A percentile compares a stretch with the other conserved stretches of the same genome.
Conservation (phyloP, 108 stramenopile genomes). For the Skeletonema potamos region DNA sequence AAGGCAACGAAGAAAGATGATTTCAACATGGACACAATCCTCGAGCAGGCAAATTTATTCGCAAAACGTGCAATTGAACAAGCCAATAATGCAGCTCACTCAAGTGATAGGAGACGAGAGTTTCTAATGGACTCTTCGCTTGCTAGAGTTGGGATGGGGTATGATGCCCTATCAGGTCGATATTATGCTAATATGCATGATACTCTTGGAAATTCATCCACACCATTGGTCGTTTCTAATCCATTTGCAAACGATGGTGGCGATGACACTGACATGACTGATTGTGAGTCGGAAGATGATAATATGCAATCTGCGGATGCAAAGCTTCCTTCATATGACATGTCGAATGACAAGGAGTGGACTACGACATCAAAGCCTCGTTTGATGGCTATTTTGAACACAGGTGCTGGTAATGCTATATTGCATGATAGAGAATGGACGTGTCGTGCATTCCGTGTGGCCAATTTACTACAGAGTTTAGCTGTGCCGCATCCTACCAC, state of each 20-base stretch:
- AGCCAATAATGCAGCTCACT: slow-evolving; percentile 50
- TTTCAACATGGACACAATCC: slow-evolving; percentile 64
- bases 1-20: slow-evolving; percentile 14
- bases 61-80: slow-evolving; percentile 57
- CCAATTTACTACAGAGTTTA: slow-evolving; percentile 59
- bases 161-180: background rate
- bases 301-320: slow-evolving; percentile 11
- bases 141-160: slow-evolving; percentile 7
- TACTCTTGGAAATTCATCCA: background rate
- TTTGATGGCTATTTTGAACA: slow-evolving; percentile 58
- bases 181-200: background rate
- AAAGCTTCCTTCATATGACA: background rate
- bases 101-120: slow-evolving; percentile 50
- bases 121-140: slow-evolving; percentile 56
- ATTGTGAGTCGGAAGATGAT: slow-evolving; percentile 12
- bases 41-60: slow-evolving; percentile 59
- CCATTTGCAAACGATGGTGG: slow-evolving; percentile 16
- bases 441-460: slow-evolving; percentile 58
- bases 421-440: slow-evolving; percentile 76
- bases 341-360: slow-evolving; percentile 55
- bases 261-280: slow-evolving; percentile 7
- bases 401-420: slow-evolving; percentile 74
- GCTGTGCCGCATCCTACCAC: slow-evolving; percentile 11
- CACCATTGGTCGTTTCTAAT: slow-evolving; percentile 6
- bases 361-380: slow-evolving; percentile 56